These are phyloP conservation scores for Picochlorum sp. DNA, from an alignment of 139 green algal genomes.

Conservation along the genomic window DNA sequence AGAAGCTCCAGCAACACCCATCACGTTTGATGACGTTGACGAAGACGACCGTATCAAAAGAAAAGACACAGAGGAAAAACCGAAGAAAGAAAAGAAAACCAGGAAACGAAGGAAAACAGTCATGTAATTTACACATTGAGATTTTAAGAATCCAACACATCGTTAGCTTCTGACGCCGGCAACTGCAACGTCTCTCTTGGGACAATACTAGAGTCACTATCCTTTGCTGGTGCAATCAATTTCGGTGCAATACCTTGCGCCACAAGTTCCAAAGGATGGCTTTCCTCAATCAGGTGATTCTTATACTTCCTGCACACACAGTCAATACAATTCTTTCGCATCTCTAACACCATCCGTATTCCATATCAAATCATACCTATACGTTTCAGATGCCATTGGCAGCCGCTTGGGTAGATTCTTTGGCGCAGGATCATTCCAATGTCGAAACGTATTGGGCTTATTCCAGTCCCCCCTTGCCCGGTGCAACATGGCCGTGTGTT, in stretches of 20 bases:
- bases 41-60: background rate
- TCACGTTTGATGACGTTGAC: too few relatives aligned
- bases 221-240: background rate
- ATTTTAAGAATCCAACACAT: background rate
- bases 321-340: background rate
- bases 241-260: background rate
- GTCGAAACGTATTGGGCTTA: slow-evolving; percentile 8
- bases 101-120: slow-evolving; percentile 9
- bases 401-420: background rate
- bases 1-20: background rate
- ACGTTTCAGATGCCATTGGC: slow-evolving; percentile 1
- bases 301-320: slow-evolving; percentile 13
- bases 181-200: background rate
- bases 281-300: slow-evolving; percentile 9
- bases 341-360: background rate
- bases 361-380: slow-evolving; percentile 5
- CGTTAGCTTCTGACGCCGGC: too few relatives aligned
- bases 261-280: slow-evolving; percentile 5
- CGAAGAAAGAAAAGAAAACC: slow-evolving; percentile 3
- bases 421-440: slow-evolving; percentile 23
- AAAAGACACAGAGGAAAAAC: background rate
- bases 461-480: slow-evolving; percentile 25
- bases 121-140: slow-evolving; percentile 1
- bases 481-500: slow-evolving; percentile 17
- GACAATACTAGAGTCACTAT: background rate